Conservation (phyloP, 1,284 basidiomycete genomes). For the Ustilago bromivora region DNA sequence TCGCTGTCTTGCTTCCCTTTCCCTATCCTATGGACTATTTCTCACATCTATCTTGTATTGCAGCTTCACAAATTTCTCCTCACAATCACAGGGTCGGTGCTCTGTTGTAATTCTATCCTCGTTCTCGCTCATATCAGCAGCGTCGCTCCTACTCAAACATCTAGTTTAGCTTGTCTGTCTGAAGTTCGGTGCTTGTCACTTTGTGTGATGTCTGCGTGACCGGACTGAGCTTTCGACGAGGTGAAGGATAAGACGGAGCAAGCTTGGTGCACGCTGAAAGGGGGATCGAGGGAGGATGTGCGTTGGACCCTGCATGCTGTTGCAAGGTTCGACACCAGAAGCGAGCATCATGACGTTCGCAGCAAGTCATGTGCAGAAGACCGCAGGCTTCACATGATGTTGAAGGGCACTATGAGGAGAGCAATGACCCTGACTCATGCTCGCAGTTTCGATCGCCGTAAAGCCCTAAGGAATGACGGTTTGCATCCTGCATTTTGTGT, state of each 20-base stretch:
- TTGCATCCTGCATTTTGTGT: conserved; percentile 10
- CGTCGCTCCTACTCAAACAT: neutral
- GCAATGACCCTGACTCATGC: conserved; percentile 21
- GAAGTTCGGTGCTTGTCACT: neutral
- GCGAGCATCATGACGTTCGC: neutral
- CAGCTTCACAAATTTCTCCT: neutral
- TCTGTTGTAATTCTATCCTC: conserved; percentile 43
- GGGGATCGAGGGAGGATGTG: neutral
- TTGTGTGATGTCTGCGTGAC: neutral
- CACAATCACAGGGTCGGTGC: conserved; percentile 28
- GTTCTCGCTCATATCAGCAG: neutral
- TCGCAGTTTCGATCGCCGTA: conserved; percentile 21
- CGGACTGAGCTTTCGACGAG: neutral
- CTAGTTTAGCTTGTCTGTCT: neutral
- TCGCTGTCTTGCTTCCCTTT: too few relatives aligned
- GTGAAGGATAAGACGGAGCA: neutral
- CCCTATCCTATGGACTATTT: neutral
- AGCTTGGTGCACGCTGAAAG: neutral
- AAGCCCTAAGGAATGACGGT: neutral
- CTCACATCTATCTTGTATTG: neutral
- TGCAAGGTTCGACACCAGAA: neutral
- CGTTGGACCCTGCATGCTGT: conserved; percentile 5
- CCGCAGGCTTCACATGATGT: neutral
- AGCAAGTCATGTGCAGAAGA: neutral
- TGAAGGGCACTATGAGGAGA: neutral